Conservation (phyloP, 2,329 filamentous ascomycete genomes). For the Chalaropsis ovoidea region DNA sequence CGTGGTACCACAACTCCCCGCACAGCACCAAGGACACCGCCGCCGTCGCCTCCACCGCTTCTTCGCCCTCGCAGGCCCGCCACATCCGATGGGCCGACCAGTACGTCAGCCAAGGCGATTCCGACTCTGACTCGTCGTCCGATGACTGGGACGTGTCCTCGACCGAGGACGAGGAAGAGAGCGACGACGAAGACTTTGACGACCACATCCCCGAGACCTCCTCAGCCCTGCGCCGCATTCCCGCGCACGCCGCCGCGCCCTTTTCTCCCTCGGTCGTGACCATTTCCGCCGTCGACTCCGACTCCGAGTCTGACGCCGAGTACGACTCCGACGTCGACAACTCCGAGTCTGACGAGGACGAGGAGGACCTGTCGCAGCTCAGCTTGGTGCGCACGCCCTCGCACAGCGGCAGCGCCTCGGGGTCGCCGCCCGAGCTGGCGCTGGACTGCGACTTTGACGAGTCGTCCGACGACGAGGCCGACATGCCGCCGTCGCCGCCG, state of each 20-base stretch:
- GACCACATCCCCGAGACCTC: slow-evolving; percentile 9
- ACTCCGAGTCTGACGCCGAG: slow-evolving; percentile 36
- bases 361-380: slow-evolving; percentile 56
- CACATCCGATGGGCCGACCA: slow-evolving; percentile 69
- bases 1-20: slow-evolving; percentile 95
- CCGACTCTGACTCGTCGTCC: slow-evolving; percentile 12
- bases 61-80: slow-evolving; percentile 49
- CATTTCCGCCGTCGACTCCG: slow-evolving; percentile 4
- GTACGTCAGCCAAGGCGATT: slow-evolving; percentile 36
- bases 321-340: slow-evolving; percentile 31
- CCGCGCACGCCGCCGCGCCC: neutral
- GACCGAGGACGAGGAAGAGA: slow-evolving; percentile 19
- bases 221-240: neutral
- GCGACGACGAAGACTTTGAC: slow-evolving; percentile 13
- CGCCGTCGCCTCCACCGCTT: slow-evolving; percentile 30
- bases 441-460: slow-evolving; percentile 60
- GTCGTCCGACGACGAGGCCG: slow-evolving; percentile 59
- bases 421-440: slow-evolving; percentile 58
- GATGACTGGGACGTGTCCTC: slow-evolving; percentile 27
- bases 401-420: slow-evolving; percentile 37
- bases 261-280: slow-evolving; percentile 4
- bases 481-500: slow-evolving; percentile 61
- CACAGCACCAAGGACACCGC: slow-evolving; percentile 47
- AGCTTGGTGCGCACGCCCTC: slow-evolving; percentile 59
- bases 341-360: slow-evolving; percentile 40